Percentiles rank a stretch among this genome's conserved stretches.
Conservation (phyloP, 2,329 filamentous ascomycete species). For the Aspergillus sp. region DNA sequence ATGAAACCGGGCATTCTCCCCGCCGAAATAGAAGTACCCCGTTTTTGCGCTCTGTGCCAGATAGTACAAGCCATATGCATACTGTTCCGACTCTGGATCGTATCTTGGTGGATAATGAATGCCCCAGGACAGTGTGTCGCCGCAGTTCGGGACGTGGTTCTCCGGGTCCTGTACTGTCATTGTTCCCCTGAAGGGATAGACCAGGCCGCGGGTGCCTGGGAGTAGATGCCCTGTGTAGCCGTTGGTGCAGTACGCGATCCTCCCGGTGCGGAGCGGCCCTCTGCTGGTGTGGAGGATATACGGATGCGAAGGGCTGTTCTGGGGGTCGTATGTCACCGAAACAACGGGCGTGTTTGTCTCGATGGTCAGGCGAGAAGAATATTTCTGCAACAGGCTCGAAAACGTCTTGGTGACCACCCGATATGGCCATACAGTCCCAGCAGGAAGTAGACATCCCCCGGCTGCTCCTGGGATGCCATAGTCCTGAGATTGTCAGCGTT, state of each 20-base stretch:
- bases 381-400: constrained; percentile 12
- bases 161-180: constrained; percentile 36
- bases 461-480: constrained; percentile 15
- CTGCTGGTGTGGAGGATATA: constrained; percentile 27
- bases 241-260: constrained; percentile 38
- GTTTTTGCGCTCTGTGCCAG: constrained; percentile 17
- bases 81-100: constrained; percentile 9
- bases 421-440: constrained; percentile 30
- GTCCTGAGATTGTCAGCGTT: constrained; percentile 5
- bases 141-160: constrained; percentile 11
- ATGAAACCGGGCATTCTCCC: constrained; percentile 13
- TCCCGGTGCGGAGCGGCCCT: constrained; percentile 24
- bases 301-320: constrained; percentile 1
- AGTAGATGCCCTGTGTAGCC: constrained; percentile 34
- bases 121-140: constrained; percentile 17
- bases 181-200: constrained; percentile 33
- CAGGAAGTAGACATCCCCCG: constrained; percentile 15
- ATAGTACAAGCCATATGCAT: constrained; percentile 16
- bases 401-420: constrained; percentile 23
- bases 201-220: constrained; percentile 26
- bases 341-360: constrained; percentile 24
- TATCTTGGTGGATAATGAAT: constrained; percentile 19
- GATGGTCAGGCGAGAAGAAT: constrained; percentile 17
- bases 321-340: constrained; percentile 11
- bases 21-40: constrained; percentile 19